Base-by-base conservation (phyloP, 2,329 filamentous ascomycete species). In the Helminthosporium solani region DNA sequence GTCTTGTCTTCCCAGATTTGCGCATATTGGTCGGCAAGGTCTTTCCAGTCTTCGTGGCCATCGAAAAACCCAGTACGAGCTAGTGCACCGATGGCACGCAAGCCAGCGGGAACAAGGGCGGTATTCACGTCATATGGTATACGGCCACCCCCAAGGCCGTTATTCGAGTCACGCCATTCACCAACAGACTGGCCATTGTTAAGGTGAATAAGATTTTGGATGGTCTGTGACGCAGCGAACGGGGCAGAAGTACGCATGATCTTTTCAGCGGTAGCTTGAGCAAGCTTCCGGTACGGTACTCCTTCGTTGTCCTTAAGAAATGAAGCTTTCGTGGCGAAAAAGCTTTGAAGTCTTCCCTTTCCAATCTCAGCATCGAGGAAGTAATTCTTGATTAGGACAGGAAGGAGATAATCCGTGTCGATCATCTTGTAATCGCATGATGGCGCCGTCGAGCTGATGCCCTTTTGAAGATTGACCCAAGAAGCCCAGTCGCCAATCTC, bases 51-150 rank as follows among this genome's bases (percentile, higher is more conserved):
- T 0, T 73, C 53, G 43, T 78, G 72, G 2, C 28, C 28, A 15
- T 73, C 61, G 49, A 80, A 84, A 52, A 83, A 74, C 1, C 76
- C 78, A 0, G 72, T 67, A 1, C 64, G 63, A 2, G 80, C 70
- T 1, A 86, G 67, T 0, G 72, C 70, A 2, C 78, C 75, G 30
- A 86, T 83, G 2, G 81, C 76, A 9, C 78, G 74, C 0, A 86
- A 72, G 2, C 79, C 82, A 2, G 83, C 82, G 0, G 84, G 83
- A 0, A 79, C 79, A 0, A 86, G 70, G 1, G 80, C 83, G 0
- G 80, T 80, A 55, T 86, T 86, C 19, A 86, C 82, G 50, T 85
- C 78, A 57, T 82, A 86, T 0, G 83, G 82, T n/a, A 84, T 80
- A 0, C 78, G 74, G 2, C 81, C 83, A 27, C 81, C 81, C 1